These are phyloP conservation scores for Blastomyces parvus DNA, from an alignment of 2,329 filamentous ascomycete species.

Conservation along the genomic window DNA sequence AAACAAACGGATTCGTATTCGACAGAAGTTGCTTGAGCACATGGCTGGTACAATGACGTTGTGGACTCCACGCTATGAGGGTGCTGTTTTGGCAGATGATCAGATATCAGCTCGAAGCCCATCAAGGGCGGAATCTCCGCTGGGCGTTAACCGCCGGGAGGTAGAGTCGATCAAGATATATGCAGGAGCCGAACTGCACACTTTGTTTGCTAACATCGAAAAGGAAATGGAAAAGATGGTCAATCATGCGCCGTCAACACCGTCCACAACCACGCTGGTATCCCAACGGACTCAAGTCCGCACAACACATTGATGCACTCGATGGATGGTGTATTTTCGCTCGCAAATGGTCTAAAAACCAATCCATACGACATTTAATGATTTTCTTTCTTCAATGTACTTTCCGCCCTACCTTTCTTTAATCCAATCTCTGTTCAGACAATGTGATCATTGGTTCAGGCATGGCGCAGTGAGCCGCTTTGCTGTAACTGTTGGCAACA, in stretches of 20 bases:
- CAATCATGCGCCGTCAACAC: slow-evolving; percentile 17
- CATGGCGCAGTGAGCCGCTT: not conserved
- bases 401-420: not conserved
- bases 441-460: not conserved
- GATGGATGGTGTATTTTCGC: not conserved
- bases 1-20: slow-evolving; percentile 62
- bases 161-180: slow-evolving; percentile 61
- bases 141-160: slow-evolving; percentile 29
- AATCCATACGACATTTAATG: not conserved
- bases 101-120: slow-evolving; percentile 49
- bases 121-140: slow-evolving; percentile 34
- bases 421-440: not conserved
- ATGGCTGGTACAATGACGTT: slow-evolving; percentile 61
- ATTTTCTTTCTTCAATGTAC: not conserved
- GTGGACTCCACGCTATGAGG: slow-evolving; percentile 7
- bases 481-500: not conserved
- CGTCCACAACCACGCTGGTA: not conserved
- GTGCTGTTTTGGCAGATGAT: slow-evolving; percentile 12
- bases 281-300: not conserved
- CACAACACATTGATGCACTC: not conserved
- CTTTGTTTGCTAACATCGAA: slow-evolving; percentile 58
- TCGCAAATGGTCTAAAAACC: not conserved
- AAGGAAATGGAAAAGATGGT: slow-evolving; percentile 45
- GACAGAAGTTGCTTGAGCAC: slow-evolving; percentile 73
- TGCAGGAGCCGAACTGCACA: slow-evolving; percentile 57